Evolutionary conservation across 2,329 filamentous ascomycete species (phyloP), one percentile per base, ranked within the genome.

Genomic region (Curvularia eragrostidis): DNA sequence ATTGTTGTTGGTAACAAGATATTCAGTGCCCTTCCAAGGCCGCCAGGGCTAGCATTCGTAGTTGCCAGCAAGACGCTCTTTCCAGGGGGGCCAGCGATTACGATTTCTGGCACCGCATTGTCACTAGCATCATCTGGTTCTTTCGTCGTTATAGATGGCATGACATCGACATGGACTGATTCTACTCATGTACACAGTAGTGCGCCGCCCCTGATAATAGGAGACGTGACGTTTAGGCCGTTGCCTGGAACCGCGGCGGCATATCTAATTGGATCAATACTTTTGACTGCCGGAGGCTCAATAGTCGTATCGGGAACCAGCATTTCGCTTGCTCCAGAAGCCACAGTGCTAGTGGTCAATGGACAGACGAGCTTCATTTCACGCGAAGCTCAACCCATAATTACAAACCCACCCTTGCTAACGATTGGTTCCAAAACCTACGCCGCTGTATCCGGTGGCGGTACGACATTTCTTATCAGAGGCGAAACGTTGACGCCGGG

Each of bases 401-500:
- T 67, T 18, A 70, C 66, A 13, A 72, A 72, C 18, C 63, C 73
- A 1, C 73, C 74, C 1, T 30, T 73, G 2, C 65, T 77, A 6
- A 75, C 72, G 8, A 63, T 78, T n/a, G 74, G 67, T 9, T 61
- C 63, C 9, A 52, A 65, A 4, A 75, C 69, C 1, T 74, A 66
- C 60, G 73, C 71, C 2, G 69, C 71, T 1, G 44, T 60, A 2
- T 48, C 66, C 1, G 64, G 71, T 0, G 59, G 57, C 7, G 72
- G 73, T 0, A 74, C 72, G 1, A 72, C 69, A 3, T 79, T 77
- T 56, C 18, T 79, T 3, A 75, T 81, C 38, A 64, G 59, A 23
- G 76, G 74, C 0, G 70, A 77, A 38, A 78, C 75, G 0, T 64
- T 81, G 23, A 77, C 73, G 0, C 75, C 77, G 10, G 79, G 77